Base-by-base conservation (phyloP, 148 eudicot genomes). In the Rhododendron ferrugineum region DNA sequence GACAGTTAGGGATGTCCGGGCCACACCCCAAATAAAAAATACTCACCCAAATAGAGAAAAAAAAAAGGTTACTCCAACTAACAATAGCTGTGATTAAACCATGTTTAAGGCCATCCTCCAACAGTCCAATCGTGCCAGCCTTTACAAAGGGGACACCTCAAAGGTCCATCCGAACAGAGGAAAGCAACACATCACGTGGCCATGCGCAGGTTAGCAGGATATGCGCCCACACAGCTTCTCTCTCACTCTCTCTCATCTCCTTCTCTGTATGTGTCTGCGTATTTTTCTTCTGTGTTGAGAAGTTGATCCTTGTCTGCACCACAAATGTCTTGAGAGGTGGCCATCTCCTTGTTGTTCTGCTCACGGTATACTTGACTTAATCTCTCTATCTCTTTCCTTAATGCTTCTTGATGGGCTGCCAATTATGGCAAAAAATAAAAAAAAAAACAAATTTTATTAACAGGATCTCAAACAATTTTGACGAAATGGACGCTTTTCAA, bases 361-460 rank as follows among this genome's bases (percentile, higher is more conserved):
- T 93, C 93, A 20, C 89, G 93, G 86, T 93, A 93, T 80, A 96
- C 87, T 89, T 92, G 92, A 62, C 95, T 90, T 80, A 96, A 84
- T 47, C 99, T 92, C 90, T 94, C 99, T 77, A 94, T 94, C 86
- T 96, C 99, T 82, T 91, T 93, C 94, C 90, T 93, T 86, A 96
- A 84, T 85, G 99, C 98, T 84, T 94, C 98, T 93, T 94, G 95
- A 85, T 96, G 98, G 34, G 99, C 99, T 96, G 91, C 79, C 34
- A 79, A 15, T 78, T 78, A 14, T 78, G 28, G 18, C 26, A 3
- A 5, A 9, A n/a, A 66, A 32, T 32, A 11, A 11, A 50, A 47
- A 47, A 11, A 50, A 0, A 11, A 49, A 2, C 54, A 49, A 3
- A 50, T 50, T 50, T 8, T 13, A 72, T 14, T 14, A 72, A 32